A percentile compares a stretch with the other conserved stretches of the same genome.
phyloP scores from a whole-genome alignment of 148 eudicot species.

The Silene uniflora region DNA sequence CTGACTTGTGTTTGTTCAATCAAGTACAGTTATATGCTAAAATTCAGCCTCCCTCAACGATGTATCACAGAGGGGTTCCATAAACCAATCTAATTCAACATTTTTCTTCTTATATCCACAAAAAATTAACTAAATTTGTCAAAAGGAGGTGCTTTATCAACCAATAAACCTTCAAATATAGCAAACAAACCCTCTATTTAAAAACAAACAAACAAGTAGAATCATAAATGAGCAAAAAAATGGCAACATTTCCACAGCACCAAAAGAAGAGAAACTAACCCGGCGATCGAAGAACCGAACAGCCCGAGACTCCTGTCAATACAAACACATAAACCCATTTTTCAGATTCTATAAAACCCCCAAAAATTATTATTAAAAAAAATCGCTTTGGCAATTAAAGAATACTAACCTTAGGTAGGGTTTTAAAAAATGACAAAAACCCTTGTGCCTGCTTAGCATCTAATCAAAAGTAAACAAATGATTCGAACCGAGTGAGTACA shows the following conservation, averaged over 20 bases:
- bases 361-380: neutral
- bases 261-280: slow-evolving; percentile 40
- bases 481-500: no score
- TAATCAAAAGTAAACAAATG: slow-evolving; percentile 19
- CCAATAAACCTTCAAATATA: neutral
- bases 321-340: slow-evolving; percentile 16
- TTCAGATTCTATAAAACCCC: neutral
- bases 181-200: slow-evolving; percentile 2
- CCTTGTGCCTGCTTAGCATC: slow-evolving; percentile 98
- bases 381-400: neutral
- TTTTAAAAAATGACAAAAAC: slow-evolving; percentile 86
- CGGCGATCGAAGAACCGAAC: slow-evolving; percentile 88
- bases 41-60: no score
- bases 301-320: slow-evolving; percentile 67
- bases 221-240: neutral
- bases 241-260: neutral
- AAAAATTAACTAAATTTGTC: neutral
- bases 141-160: neutral
- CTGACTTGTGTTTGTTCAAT: neutral
- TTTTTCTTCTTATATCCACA: neutral
- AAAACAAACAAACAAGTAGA: neutral
- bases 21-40: neutral
- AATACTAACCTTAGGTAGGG: slow-evolving; percentile 55
- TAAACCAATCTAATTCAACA: neutral
- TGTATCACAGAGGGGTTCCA: no score